Evolutionary conservation across 805 yeast genomes (phyloP).

Genomic region (Sugiyamaella lignohabitans): DNA sequence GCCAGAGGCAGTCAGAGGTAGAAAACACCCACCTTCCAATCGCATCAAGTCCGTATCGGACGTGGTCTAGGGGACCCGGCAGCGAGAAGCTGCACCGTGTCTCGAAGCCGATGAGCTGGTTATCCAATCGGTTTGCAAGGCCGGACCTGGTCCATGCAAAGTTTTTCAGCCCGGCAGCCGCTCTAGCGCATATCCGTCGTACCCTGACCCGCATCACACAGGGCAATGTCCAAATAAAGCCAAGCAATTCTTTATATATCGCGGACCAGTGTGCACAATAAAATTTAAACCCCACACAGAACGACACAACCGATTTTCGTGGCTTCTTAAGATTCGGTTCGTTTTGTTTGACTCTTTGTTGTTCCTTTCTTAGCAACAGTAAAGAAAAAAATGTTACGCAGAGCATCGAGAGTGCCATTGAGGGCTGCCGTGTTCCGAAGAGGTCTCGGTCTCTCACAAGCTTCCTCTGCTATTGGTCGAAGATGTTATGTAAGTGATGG

Average conservation of each 20-base stretch:
- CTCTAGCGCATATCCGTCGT: neutral
- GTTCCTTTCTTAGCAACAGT: no score
- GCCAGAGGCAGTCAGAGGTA: no score
- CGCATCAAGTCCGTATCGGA: no score
- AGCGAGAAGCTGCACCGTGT: no score
- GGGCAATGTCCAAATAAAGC: neutral
- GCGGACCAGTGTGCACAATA: neutral
- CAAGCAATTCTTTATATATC: neutral
- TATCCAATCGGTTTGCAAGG: neutral
- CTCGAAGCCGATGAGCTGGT: neutral
- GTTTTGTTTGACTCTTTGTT: neutral
- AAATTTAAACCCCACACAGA: no score
- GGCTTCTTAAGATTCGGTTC: neutral
- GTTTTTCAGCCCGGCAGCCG: neutral
- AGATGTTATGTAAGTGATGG: no score
- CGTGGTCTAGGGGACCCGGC: no score
- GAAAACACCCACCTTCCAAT: no score
- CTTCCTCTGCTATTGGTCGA: no score
- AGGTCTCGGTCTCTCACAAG: neutral
- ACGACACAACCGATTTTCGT: no score
- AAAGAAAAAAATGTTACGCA: neutral
- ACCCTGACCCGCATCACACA: slow-evolving; percentile 1
- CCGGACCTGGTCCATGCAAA: neutral
- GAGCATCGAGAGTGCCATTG: neutral
- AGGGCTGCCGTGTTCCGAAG: neutral